These are phyloP conservation scores for Candida manassasensis DNA, from an alignment of 805 yeast species.

Conservation along the genomic window DNA sequence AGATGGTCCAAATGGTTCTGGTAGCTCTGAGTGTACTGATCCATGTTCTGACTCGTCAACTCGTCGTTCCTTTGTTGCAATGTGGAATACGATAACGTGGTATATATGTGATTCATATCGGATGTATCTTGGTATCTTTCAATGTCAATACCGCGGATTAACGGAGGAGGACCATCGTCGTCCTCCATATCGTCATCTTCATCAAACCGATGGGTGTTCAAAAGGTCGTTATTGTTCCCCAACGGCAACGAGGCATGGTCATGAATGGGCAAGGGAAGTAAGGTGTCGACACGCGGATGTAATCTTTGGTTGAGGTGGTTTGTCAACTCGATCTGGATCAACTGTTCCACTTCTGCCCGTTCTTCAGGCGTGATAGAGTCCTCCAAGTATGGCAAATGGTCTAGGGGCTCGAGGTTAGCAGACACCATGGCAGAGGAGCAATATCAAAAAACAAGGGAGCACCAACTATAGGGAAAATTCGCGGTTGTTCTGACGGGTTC, in stretches of 20 bases:
- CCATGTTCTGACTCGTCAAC: conserved; percentile 26
- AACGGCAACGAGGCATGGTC: conserved; percentile 1
- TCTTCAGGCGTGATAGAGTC: conserved; percentile 31
- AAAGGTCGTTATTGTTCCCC: neutral
- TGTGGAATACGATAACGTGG: conserved; percentile 36
- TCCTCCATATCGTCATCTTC: conserved; percentile 17
- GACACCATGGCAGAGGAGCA: conserved; percentile 18
- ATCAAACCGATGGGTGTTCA: conserved; percentile 14
- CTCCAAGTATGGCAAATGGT: conserved; percentile 33
- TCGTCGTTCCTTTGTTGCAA: conserved; percentile 39
- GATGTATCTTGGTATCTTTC: conserved; percentile 20
- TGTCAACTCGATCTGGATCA: conserved; percentile 25
- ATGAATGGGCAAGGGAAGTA: conserved; percentile 14
- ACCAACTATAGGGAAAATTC: too few species aligned
- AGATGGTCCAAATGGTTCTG: conserved; percentile 24
- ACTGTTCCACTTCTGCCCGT: conserved; percentile 29
- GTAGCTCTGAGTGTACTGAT: conserved; percentile 35
- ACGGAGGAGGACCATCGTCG: conserved; percentile 13
- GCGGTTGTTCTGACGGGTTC: too few species aligned
- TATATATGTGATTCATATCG: conserved; percentile 22
- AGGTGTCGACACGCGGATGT: conserved; percentile 20
- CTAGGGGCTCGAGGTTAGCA: conserved; percentile 30
- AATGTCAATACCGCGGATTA: conserved; percentile 30
- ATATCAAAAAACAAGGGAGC: neutral
- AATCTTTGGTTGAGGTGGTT: conserved; percentile 8